Base-by-base conservation (phyloP, 1,139 yeast genomes). In the Kurtzmaniella quercitrusa region DNA sequence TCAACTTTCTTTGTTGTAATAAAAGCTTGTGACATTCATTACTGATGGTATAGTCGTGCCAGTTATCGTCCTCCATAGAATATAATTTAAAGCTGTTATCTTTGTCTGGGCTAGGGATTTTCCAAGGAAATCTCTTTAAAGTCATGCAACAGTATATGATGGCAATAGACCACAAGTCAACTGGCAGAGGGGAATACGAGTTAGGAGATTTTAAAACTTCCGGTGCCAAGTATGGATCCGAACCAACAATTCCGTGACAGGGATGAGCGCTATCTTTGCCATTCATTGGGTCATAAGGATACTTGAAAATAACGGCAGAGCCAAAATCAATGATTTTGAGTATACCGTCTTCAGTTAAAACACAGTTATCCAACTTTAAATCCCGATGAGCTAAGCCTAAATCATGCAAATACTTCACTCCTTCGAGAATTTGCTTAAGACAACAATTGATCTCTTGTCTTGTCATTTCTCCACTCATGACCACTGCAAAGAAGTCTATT, bases 161-260 rank as follows among this genome's bases (percentile, higher is more conserved):
- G 9, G 96, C 98, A 47, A 87, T 74, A 1, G 97, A 89, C 98
- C 98, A 93, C 42, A 93, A 74, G 64, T 93, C 98, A 8, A 91
- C 95, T 2, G 89, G 87, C 56, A 87, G 88, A 2, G 98, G 97
- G 59, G 91, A 95, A 59, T 91, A 93, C 26, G 83, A 78, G 48
- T 66, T 65, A 44, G 80, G 76, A 43, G 78, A 77, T 26, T 76
- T 77, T 51, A 94, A 75, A 15, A 91, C 97, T 62, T 93, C 99
- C 0, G 99, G 98, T 1, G 98, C 98, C 56, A 93, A 75, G 59
- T 93, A 93, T 3, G 99, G 99, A 64, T 94, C 99, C 8, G 96
- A 88, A 5, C 99, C 99, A 42, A 93, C 97, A 50, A 93, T 84
- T 5, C 98, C 98, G 51, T 85, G 91, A 40, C 96, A 91, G 53